Base-by-base conservation (phyloP, 352 stramenopile genomes). In the Saprolegnia diclina region DNA sequence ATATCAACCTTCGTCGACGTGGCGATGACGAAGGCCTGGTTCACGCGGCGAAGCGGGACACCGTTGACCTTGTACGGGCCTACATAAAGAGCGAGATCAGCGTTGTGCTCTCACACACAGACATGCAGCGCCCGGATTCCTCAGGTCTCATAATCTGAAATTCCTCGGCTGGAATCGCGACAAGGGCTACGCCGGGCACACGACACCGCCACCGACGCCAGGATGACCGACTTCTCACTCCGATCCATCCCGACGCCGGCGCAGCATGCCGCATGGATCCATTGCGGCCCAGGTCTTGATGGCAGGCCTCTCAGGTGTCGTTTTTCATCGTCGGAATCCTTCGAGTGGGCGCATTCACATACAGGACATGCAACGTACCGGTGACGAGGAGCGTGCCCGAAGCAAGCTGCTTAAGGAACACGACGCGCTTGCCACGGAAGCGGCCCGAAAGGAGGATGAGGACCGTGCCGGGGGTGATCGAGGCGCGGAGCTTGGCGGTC, bases 11-110 rank as follows among this genome's bases (percentile, higher is more conserved):
- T 99, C 72, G 96, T 98, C 46, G 90, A 98, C 57, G 97, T 99
- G 67, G 93, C 97, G 76, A 99, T 99, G 48, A 99, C 97, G 79
- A 99, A 99, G 48, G 94, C 84, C 87, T 99, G 96, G 86, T 99
- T 99, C 57, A 99, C 95, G 70, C 97, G 95, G 74, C 97, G 91
- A 64, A 99, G 79, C 26, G 97, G 97, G 29, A 99, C 97, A 72
- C 97, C 97, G 87, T 99, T 99, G 59, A 99, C 88, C 86, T 98
- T 97, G 92, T 98, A 99, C 32, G 97, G 97, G 75, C 97, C 97
- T 97, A 64, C 1, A 74, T 29, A 66, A 54, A 10, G 29, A 50
- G 29, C 22, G 35, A 24, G 32, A 48, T 69, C 1, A 69, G 46
- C 35, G 14, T 21, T 19, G 13, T 32, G 40, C 4, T 57, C 45